Base-by-base conservation (phyloP, 495 filamentous ascomycete species). In the Penicillium antarcticum region DNA sequence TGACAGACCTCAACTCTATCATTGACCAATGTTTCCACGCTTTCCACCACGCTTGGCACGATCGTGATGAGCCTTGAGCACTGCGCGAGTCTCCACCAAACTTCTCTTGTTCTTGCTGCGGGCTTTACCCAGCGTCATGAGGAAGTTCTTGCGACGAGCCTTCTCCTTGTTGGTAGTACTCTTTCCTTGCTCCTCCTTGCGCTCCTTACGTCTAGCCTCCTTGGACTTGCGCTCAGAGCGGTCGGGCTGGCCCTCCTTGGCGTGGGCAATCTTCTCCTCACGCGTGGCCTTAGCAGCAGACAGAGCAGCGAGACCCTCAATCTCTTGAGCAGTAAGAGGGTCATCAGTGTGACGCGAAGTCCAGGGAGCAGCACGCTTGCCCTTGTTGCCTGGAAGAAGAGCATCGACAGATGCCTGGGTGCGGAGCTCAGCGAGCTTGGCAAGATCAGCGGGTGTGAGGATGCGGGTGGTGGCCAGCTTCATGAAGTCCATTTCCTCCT, bases 101-200 rank as follows among this genome's bases (percentile, higher is more conserved):
- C 89, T 95, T 59, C 89, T 79, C 85, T 96, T 97, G 64, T 88
- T 85, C 77, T 97, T 97, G 41, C 76, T 80, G 73, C 89, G 89
- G 3, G 94, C 92, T 77, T 97, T 97, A 41, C 91, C 89, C 33
- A 97, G 68, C 24, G 91, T 96, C 95, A 99, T 99, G 61, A 97
- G 65, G 69, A 97, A 95, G 67, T 97, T 97, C 84, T 99, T 97
- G 77, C 85, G 87, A 44, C 92, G 76, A 23, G 87, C 84, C 80
- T 99, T 99, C 78, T 99, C 95, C 78, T 88, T 89, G 73, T 99
- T 99, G 58, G 94, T 99, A 4, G 88, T 89, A 69, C 87, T 92
- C 80, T 97, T 97, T 52, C 91, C 89, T 73, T 91, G 81, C 13
- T 82, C 80, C 57, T 84, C 81, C 79, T 95, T 95, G 70, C 88